These are phyloP conservation scores for Pneumocystis murina DNA, from an alignment of 1,139 yeast species.

Conservation along the genomic window DNA sequence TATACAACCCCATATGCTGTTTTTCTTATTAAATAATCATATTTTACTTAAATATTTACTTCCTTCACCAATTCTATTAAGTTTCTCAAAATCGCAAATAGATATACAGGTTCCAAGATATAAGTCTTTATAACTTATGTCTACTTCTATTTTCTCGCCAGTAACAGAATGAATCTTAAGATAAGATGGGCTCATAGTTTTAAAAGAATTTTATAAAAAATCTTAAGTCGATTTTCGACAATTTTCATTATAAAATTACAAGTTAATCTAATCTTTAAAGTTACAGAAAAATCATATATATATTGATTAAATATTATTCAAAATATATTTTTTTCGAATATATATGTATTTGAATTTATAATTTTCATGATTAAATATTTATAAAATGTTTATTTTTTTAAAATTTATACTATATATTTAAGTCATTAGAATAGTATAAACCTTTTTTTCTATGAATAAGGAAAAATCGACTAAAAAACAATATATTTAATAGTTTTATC, in stretches of 20 bases:
- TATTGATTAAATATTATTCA: neutral
- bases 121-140: neutral
- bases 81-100: constrained; percentile 4
- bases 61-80: constrained; percentile 15
- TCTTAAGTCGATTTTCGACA: neutral
- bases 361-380: neutral
- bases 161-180: neutral
- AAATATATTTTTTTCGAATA: neutral
- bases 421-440: too few species aligned
- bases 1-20: neutral
- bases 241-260: neutral
- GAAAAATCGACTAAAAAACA: too few species aligned
- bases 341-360: neutral
- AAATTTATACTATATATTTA: neutral
- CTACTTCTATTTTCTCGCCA: neutral
- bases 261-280: neutral
- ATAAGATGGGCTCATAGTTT: neutral
- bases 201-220: neutral
- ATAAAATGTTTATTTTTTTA: neutral
- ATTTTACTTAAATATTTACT: constrained; percentile 4
- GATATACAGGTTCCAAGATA: neutral
- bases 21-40: neutral
- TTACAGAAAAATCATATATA: neutral
- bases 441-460: too few species aligned
- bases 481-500: too few species aligned